Evolutionary conservation across 257 asterid genomes (phyloP), one percentile per base, ranked within the genome.

Genomic region (Prunella vulgaris): DNA sequence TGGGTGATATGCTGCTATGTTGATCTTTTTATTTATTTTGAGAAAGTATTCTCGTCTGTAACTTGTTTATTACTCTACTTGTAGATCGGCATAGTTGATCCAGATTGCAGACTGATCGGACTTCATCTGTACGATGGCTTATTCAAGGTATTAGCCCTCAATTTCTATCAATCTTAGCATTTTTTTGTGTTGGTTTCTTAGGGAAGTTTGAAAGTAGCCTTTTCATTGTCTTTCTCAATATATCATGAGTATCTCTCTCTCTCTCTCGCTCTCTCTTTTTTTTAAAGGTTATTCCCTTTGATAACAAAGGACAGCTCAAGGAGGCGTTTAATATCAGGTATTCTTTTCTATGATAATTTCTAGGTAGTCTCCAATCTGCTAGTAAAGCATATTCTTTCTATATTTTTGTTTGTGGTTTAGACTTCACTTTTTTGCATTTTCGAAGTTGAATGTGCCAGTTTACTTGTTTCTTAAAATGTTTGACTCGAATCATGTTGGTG

Each of bases 251-350:
- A n/a, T 66, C 35, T 25, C 3, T 53, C 2, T 65, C n/a, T n/a
- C n/a, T n/a, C n/a, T n/a, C n/a, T n/a, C n/a, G n/a, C n/a, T n/a
- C n/a, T n/a, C n/a, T n/a, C n/a, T 53, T 74, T 24, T 62, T 63
- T 59, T 32, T 82, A 91, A n/a, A n/a, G 97, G 97, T 91, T 65
- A 91, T 91, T 75, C 97, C 96, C 70, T 85, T 91, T 77, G 97
- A 91, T 75, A 91, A 85, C 73, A 87, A 87, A 83, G 96, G 97
- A 62, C 96, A 85, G 78, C 90, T 91, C 60, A 91, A 87, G 84
- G 97, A 91, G 84, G 96, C 96, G 46, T 88, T 88, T 72, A 88
- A 91, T 84, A 88, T 91, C 65, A 87, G 97, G 97, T 91, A 84
- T 53, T 20, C 40, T 46, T 63, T n/a, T 38, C 49, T 60, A 32